Percentiles rank a stretch among this genome's conserved stretches.
Evolutionary conservation across 2,329 filamentous ascomycete species (phyloP).

Genomic region (Tolypocladium guangdongense): DNA sequence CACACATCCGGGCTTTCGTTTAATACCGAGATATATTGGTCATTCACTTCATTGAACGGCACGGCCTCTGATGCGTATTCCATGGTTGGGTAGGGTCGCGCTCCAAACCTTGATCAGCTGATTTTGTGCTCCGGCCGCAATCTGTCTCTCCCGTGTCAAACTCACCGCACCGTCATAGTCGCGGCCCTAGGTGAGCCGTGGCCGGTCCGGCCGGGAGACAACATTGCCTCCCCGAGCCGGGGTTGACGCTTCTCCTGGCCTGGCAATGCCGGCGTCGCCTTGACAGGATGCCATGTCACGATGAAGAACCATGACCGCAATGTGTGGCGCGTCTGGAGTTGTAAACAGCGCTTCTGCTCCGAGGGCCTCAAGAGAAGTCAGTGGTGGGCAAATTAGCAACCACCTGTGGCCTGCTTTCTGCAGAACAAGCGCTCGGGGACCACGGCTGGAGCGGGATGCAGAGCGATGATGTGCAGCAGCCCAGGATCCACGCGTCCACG

Average conservation of each 20-base stretch:
- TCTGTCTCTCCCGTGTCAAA: background rate
- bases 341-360: background rate
- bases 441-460: constrained; percentile 3
- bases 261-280: background rate
- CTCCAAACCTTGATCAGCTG: constrained; percentile 1
- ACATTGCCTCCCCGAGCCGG: background rate
- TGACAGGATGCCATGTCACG: background rate
- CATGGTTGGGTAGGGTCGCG: constrained; percentile 3
- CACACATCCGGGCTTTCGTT: no score
- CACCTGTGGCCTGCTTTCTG: background rate
- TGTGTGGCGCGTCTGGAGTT: background rate
- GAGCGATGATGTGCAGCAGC: constrained; percentile 15
- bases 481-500: constrained; percentile 24
- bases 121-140: background rate
- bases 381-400: background rate
- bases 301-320: background rate
- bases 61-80: background rate
- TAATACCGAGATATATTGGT: background rate
- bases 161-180: background rate
- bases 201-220: background rate
- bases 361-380: no score
- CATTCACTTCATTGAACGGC: background rate
- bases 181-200: background rate
- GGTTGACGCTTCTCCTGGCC: background rate
- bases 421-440: background rate